These are phyloP conservation scores for Zarea fungicola DNA, from an alignment of 2,329 filamentous ascomycete species.

Conservation along the genomic window DNA sequence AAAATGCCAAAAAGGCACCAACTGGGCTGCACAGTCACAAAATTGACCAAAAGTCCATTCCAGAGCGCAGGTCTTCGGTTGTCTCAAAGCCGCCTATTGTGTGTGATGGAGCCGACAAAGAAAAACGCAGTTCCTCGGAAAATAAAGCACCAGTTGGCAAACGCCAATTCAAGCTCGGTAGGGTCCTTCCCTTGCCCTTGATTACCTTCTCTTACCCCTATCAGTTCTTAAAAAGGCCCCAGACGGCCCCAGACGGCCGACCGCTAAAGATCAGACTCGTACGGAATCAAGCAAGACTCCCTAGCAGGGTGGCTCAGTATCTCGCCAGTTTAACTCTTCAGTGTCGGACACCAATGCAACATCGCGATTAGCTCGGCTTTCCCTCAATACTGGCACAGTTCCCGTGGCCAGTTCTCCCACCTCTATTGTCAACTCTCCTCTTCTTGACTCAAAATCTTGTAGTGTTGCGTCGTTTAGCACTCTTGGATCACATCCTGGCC, in stretches of 20 bases:
- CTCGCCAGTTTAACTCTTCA: conserved; percentile 4
- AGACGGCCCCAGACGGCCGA: not conserved
- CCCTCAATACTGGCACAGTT: not conserved
- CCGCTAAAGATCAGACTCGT: not conserved
- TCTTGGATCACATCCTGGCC: conserved; percentile 5
- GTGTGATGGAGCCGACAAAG: not conserved
- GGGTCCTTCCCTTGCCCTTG: not conserved
- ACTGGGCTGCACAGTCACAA: not conserved
- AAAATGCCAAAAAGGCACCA: not conserved
- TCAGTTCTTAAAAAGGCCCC: not conserved
- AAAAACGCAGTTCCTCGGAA: not conserved
- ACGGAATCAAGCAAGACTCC: not conserved
- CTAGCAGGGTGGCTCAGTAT: conserved; percentile 13
- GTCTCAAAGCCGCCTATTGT: not conserved
- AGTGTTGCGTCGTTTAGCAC: conserved; percentile 3
- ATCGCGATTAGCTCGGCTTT: not conserved
- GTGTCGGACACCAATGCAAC: not conserved
- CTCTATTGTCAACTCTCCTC: not conserved
- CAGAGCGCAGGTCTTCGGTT: not conserved
- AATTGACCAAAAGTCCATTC: not conserved
- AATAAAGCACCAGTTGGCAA: not conserved
- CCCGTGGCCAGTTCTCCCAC: not conserved
- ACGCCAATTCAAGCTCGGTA: not conserved
- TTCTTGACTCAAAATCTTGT: conserved; percentile 5
- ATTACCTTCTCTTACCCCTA: not conserved